Evolutionary conservation across 345 rosid species (phyloP).

Genomic region (Hibiscus syriacus): DNA sequence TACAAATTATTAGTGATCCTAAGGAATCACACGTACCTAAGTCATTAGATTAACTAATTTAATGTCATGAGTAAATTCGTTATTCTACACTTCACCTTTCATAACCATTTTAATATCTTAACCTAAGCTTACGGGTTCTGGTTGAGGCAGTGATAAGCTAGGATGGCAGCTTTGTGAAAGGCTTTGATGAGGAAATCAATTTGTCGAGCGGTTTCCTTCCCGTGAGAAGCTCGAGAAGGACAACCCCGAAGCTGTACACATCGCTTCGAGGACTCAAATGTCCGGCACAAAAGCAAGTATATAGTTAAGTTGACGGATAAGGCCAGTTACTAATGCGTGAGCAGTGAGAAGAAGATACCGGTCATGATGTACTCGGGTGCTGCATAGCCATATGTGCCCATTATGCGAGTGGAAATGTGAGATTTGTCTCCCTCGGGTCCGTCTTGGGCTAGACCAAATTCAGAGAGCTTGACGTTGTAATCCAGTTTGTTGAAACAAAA

Average conservation of each 20-base stretch:
- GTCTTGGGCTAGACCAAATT: constrained; percentile 94
- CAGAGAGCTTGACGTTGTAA: constrained; percentile 86
- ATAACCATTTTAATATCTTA: too few relatives aligned
- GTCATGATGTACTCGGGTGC: constrained; percentile 98
- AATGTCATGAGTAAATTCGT: too few relatives aligned
- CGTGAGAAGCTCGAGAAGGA: constrained; percentile 70
- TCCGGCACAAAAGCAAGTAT: constrained; percentile 33
- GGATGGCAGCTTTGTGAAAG: constrained; percentile 82
- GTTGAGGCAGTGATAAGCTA: constrained; percentile 88
- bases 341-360: constrained; percentile 27
- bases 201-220: constrained; percentile 88
- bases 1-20: too few relatives aligned
- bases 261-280: constrained; percentile 84
- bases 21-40: too few relatives aligned
- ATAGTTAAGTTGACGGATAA: neutral
- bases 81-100: too few relatives aligned
- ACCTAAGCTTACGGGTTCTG: constrained; percentile 83
- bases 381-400: constrained; percentile 98
- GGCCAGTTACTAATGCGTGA: neutral
- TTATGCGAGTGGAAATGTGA: constrained; percentile 89
- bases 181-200: constrained; percentile 72
- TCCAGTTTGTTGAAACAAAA: constrained; percentile 45
- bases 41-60: too few relatives aligned
- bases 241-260: constrained; percentile 81
- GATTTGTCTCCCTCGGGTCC: constrained; percentile 98